Conservation (phyloP, 2,329 filamentous ascomycete species). For the Ophiostoma quercus region DNA sequence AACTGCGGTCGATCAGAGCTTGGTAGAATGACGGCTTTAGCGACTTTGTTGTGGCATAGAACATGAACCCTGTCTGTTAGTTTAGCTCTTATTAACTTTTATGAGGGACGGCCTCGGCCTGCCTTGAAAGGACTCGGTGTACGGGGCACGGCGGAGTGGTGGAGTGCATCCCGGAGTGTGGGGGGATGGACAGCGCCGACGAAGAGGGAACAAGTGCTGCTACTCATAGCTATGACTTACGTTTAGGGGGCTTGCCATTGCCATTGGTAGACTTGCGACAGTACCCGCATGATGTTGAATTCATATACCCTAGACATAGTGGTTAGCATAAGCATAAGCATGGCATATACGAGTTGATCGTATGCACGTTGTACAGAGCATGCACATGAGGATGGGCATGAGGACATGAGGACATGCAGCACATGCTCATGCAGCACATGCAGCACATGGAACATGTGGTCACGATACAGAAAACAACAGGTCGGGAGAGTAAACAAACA, state of each 20-base stretch:
- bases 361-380: not conserved
- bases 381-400: not conserved
- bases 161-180: not conserved
- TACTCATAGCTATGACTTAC: not conserved
- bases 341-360: not conserved
- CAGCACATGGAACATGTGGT: not conserved
- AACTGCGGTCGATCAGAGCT: slow-evolving; percentile 65
- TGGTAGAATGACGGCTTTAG: slow-evolving; percentile 66
- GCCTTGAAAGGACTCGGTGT: slow-evolving; percentile 14
- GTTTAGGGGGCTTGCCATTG: not conserved
- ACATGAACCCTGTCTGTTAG: slow-evolving; percentile 51
- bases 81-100: not conserved
- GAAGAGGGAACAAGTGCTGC: not conserved
- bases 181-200: not conserved
- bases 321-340: slow-evolving; percentile 1
- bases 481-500: not conserved
- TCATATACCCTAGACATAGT: slow-evolving; percentile 7
- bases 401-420: not conserved
- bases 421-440: not conserved
- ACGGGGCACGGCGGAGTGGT: not conserved
- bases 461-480: slow-evolving; percentile 4
- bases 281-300: slow-evolving; percentile 6
- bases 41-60: slow-evolving; percentile 60
- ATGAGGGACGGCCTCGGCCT: not conserved
- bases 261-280: not conserved